Conservation (phyloP, 768 basidiomycete species). For the Kwoniella europaea region DNA sequence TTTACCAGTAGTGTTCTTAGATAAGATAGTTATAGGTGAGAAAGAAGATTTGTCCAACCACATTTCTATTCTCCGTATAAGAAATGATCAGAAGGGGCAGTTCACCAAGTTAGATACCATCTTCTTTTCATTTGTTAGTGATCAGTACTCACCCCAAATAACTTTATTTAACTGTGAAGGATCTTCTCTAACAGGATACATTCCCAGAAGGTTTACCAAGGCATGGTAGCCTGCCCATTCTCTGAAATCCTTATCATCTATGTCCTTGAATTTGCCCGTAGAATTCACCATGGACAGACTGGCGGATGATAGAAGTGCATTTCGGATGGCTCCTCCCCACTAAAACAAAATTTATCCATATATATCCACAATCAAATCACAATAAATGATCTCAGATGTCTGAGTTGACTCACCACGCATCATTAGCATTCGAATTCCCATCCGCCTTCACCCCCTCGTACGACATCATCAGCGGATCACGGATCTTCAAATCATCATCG, state of each 20-base stretch:
- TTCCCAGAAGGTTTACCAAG: neutral
- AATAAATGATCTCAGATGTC: neutral
- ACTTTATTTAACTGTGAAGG: neutral
- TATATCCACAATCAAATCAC: neutral
- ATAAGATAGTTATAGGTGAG: conserved; percentile 2
- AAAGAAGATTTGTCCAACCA: conserved; percentile 3
- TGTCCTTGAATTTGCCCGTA: neutral
- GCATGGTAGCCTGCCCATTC: conserved; percentile 11
- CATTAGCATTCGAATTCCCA: neutral
- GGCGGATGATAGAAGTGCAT: neutral
- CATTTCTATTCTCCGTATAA: too few relatives aligned
- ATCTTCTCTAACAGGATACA: conserved; percentile 2
- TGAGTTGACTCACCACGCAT: conserved; percentile 4
- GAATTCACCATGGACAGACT: neutral
- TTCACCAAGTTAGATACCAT: too few relatives aligned
- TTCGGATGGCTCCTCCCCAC: conserved; percentile 10
- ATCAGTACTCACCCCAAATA: conserved; percentile 14
- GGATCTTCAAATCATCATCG: neutral
- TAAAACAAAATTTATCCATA: too few relatives aligned
- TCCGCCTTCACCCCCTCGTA: neutral
- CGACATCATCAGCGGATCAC: neutral
- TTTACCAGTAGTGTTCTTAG: neutral
- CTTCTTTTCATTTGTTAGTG: too few relatives aligned
- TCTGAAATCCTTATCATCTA: neutral
- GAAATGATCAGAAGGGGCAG: too few relatives aligned